Evolutionary conservation across 2,329 filamentous ascomycete species (phyloP).

Genomic region (Neofusicoccum cordaticola): DNA sequence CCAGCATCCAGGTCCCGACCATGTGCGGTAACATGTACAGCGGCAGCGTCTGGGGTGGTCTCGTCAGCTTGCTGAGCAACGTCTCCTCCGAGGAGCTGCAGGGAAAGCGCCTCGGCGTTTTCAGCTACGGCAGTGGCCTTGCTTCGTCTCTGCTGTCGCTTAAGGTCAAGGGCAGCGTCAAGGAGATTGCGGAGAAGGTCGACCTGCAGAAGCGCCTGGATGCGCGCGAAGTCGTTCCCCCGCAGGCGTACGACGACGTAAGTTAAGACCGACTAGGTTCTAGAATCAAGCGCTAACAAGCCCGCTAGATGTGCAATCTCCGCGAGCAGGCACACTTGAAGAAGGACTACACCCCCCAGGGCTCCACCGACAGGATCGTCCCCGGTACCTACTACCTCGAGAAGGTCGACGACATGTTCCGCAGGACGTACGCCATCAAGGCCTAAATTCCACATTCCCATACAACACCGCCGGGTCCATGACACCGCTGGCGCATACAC

Average conservation of each 20-base stretch:
- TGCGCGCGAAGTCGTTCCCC: conserved; percentile 43
- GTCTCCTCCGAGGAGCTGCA: conserved; percentile 44
- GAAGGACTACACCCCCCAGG: conserved; percentile 48
- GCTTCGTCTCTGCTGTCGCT: conserved; percentile 52
- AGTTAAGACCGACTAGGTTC: neutral
- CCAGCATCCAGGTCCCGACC: conserved; percentile 49
- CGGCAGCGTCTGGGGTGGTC: conserved; percentile 51
- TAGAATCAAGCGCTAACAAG: conserved; percentile 24
- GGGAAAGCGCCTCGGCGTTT: conserved; percentile 51
- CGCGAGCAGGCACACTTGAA: conserved; percentile 51
- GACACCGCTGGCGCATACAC: neutral
- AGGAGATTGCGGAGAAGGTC: conserved; percentile 47
- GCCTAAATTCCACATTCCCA: conserved; percentile 32
- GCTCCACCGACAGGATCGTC: conserved; percentile 43
- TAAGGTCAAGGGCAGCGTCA: conserved; percentile 45
- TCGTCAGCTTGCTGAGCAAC: conserved; percentile 49
- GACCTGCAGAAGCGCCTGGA: conserved; percentile 48
- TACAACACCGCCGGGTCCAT: neutral
- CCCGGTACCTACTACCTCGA: conserved; percentile 53
- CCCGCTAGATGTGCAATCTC: conserved; percentile 49
- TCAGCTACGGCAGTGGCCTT: conserved; percentile 54
- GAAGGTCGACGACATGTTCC: conserved; percentile 51
- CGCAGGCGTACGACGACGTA: conserved; percentile 50
- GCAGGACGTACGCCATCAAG: conserved; percentile 50
- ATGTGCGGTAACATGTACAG: conserved; percentile 58